A percentile compares a stretch with the other conserved stretches of the same genome.
phyloP scores from a whole-genome alignment of 805 yeast genomes.

The baker's yeast (Saccharomyces cerevisiae) region DNA sequence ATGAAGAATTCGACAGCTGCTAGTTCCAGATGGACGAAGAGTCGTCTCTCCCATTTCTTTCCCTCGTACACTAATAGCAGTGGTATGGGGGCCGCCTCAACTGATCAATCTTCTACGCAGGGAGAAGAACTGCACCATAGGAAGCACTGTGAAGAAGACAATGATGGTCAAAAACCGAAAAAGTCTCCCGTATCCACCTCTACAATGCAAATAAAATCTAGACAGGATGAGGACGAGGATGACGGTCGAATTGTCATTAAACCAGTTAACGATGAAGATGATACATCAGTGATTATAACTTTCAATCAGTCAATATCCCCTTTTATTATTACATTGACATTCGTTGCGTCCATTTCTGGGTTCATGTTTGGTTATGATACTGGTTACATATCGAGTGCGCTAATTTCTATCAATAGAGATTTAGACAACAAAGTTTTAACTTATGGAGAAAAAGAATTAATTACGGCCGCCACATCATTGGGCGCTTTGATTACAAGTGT shows the following conservation, averaged over 20 bases:
- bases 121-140: not conserved
- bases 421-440: slow-evolving; percentile 51
- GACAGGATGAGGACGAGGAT: slow-evolving; percentile 8
- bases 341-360: slow-evolving; percentile 83
- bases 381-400: slow-evolving; percentile 90
- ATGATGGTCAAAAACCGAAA: not conserved
- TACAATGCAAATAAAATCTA: not conserved
- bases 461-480: slow-evolving; percentile 89
- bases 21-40: not conserved
- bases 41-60: not conserved
- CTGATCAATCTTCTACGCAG: not conserved
- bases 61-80: not conserved
- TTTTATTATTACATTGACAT: slow-evolving; percentile 59
- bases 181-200: not conserved
- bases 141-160: not conserved
- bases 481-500: slow-evolving; percentile 83
- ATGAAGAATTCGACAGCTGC: not conserved
- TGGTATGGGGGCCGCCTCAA: not conserved
- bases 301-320: slow-evolving; percentile 49
- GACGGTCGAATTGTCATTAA: slow-evolving; percentile 21
- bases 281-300: slow-evolving; percentile 39
- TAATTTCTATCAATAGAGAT: slow-evolving; percentile 77
- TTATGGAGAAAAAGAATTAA: slow-evolving; percentile 76
- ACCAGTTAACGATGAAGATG: slow-evolving; percentile 42
- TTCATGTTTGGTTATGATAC: slow-evolving; percentile 97